Evolutionary conservation across 495 filamentous ascomycete genomes (phyloP), one percentile per base, ranked within the genome.

Genomic region (Neurospora discreta): DNA sequence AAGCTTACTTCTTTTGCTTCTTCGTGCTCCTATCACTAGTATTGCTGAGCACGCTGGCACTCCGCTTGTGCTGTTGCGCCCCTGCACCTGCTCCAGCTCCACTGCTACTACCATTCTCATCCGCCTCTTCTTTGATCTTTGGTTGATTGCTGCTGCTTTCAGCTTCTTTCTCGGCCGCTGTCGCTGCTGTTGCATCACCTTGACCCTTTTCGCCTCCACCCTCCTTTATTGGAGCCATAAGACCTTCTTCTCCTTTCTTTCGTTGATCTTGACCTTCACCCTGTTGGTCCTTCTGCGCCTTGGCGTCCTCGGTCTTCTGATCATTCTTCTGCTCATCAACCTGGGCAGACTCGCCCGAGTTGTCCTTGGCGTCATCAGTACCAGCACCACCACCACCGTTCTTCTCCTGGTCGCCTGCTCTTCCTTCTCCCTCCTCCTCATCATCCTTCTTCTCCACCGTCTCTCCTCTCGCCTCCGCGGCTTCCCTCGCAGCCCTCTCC

Each of bases 11-110:
- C 83, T 89, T 90, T 80, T 89, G 86, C 71, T 90, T 83, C 81
- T 94, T 93, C 0, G 82, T 77, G 73, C 89, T 92, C 84, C 91
- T 91, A 69, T 91, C 89, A 81, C 90, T 93, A 18, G 77, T 78
- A 52, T 80, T 80, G 78, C 91, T 93, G 39, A 93, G 75, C 70
- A 92, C 92, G 79, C 91, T 93, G 10, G 90, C 90, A 73, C 91
- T 93, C 58, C 92, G 84, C 82, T 94, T 94, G 69, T 89, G 88
- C 42, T 43, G 42, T 13, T 75, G 75, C 52, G 23, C 20, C 38
- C 33, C 39, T 43, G 38, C 33, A 8, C 38, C 60, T 69, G 39
- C 70, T 26, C 60, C 7, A 6, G 30, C 39, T 26, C 42, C n/a
- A 60, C 33, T n/a, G 43, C 69, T 46, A 67, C 44, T 15, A 18